Conservation (phyloP, 208 protist species). For the Entamoeba histolytica region DNA sequence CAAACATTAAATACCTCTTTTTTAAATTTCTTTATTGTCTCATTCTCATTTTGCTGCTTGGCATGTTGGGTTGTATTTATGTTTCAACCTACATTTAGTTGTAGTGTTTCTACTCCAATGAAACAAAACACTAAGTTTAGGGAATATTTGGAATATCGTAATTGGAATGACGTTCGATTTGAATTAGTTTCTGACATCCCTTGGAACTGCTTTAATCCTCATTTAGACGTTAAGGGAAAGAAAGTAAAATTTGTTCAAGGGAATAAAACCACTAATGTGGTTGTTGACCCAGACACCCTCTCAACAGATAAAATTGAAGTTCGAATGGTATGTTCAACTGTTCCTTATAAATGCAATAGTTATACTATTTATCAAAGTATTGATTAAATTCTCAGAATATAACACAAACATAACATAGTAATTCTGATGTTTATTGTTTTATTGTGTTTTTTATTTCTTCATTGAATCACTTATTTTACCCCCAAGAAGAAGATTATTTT, state of each 20-base stretch:
- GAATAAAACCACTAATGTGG: not conserved
- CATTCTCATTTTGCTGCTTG: not conserved
- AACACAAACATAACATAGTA: too few species aligned
- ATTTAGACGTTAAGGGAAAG: not conserved
- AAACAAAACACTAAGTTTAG: not conserved
- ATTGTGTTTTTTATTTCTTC: too few species aligned
- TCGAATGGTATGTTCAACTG: too few species aligned
- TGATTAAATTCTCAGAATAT: too few species aligned
- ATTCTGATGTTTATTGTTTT: too few species aligned
- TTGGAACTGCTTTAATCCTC: not conserved
- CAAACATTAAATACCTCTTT: not conserved
- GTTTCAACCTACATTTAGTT: not conserved
- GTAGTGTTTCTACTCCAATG: not conserved
- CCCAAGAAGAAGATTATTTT: too few species aligned
- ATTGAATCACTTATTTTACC: too few species aligned
- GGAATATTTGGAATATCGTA: not conserved
- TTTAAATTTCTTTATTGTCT: not conserved
- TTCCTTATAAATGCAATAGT: too few species aligned
- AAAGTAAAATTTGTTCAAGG: not conserved
- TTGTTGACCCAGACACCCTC: too few species aligned
- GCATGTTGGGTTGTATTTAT: not conserved
- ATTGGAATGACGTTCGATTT: not conserved
- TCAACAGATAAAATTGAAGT: too few species aligned
- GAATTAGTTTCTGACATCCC: not conserved
- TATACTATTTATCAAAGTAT: too few species aligned